Conservation (phyloP, 1,284 basidiomycete species). For the Gymnopus androsaceus region DNA sequence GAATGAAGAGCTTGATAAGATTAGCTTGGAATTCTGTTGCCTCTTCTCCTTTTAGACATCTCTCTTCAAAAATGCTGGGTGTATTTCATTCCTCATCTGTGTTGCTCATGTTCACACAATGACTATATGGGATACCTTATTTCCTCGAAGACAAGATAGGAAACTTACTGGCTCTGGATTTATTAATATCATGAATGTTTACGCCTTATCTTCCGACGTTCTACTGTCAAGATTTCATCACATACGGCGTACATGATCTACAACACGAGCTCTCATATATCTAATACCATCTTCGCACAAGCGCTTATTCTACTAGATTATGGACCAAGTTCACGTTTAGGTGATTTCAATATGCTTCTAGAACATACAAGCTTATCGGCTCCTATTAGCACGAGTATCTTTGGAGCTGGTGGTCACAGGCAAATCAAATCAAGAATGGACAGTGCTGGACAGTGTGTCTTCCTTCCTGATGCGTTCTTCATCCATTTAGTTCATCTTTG, state of each 20-base stretch:
- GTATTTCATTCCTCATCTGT: too few species aligned
- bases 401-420: conserved; percentile 51
- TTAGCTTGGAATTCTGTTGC: too few species aligned
- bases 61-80: too few species aligned
- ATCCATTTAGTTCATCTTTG: not conserved
- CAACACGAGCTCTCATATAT: not conserved
- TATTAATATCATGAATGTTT: conserved; percentile 64
- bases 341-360: too few species aligned
- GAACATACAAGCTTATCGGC: conserved; percentile 52
- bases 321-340: conserved; percentile 51
- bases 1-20: too few species aligned
- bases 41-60: too few species aligned
- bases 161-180: conserved; percentile 54
- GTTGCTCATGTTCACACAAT: too few species aligned
- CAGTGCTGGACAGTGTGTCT: conserved; percentile 43
- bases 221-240: conserved; percentile 39
- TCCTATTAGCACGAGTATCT: conserved; percentile 59
- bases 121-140: conserved; percentile 56
- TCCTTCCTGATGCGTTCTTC: too few species aligned
- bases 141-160: conserved; percentile 66
- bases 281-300: conserved; percentile 19
- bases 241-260: conserved; percentile 19
- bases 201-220: conserved; percentile 49
- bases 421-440: conserved; percentile 62
- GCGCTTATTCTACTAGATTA: conserved; percentile 54